Percentiles rank a stretch among this genome's conserved stretches.
Conservation (phyloP, 768 basidiomycete genomes). For the Crassisporium funariophilum region DNA sequence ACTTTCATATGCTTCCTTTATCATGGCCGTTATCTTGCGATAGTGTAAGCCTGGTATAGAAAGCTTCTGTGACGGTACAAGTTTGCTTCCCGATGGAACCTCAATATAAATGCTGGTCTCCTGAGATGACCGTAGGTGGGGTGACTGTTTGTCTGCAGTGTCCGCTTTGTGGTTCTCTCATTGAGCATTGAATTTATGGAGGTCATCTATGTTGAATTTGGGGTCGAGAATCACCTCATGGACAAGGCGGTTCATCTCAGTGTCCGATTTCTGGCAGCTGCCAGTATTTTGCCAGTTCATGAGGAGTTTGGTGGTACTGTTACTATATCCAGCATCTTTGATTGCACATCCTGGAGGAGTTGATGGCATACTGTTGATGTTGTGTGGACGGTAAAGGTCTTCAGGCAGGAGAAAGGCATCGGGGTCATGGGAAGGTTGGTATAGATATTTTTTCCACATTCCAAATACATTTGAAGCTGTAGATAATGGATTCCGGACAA, state of each 20-base stretch:
- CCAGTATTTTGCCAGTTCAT: background rate
- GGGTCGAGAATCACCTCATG: slow-evolving; percentile 24
- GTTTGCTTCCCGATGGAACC: slow-evolving; percentile 24
- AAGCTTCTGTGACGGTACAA: slow-evolving; percentile 19
- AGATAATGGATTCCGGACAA: too few species aligned
- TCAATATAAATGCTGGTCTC: slow-evolving; percentile 16
- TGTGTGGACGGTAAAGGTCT: too few species aligned
- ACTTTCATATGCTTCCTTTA: too few species aligned
- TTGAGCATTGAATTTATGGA: slow-evolving; percentile 18
- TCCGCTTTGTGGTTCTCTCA: slow-evolving; percentile 6
- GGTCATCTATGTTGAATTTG: slow-evolving; percentile 21
- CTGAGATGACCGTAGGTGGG: background rate
- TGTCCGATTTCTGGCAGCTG: slow-evolving; percentile 29
- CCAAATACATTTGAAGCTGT: slow-evolving; percentile 2
- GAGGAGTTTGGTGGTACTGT: background rate
- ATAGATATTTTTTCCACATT: slow-evolving; percentile 11
- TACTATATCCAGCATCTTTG: background rate
- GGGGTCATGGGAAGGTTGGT: slow-evolving; percentile 22
- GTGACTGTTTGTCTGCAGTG: slow-evolving; percentile 5
- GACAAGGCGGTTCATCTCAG: slow-evolving; percentile 29
- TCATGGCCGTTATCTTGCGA: slow-evolving; percentile 20
- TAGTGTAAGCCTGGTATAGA: slow-evolving; percentile 28
- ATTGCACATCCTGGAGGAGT: too few species aligned
- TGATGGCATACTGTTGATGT: too few species aligned
- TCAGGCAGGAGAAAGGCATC: slow-evolving; percentile 2